Evolutionary conservation across 495 filamentous ascomycete species (phyloP).

Genomic region (Lentithecium fluviatile): DNA sequence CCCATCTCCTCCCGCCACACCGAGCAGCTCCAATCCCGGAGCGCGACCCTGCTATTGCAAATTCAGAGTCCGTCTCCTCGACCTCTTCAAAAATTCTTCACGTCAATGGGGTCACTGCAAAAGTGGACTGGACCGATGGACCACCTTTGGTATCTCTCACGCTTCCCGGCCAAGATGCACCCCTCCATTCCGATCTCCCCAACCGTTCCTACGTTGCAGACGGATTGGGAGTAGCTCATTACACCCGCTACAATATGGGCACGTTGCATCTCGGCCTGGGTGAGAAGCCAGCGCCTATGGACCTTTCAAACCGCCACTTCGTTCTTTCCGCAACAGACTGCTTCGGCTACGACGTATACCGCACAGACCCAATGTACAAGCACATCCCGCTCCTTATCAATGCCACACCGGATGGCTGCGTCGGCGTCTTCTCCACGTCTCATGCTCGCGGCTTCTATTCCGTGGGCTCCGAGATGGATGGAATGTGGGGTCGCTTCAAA

Average conservation of each 20-base stretch:
- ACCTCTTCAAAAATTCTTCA: conserved; percentile 43
- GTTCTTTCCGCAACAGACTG: conserved; percentile 65
- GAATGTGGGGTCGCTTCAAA: conserved; percentile 68
- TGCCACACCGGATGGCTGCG: conserved; percentile 57
- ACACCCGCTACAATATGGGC: conserved; percentile 56
- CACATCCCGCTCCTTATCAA: conserved; percentile 69
- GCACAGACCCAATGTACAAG: conserved; percentile 71
- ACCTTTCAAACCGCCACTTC: conserved; percentile 65
- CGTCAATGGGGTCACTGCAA: conserved; percentile 51
- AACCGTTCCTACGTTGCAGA: conserved; percentile 63
- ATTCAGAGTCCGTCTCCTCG: conserved; percentile 36
- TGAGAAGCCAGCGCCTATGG: conserved; percentile 69
- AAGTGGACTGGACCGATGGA: conserved; percentile 53
- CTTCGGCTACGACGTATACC: conserved; percentile 68
- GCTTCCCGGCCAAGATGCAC: conserved; percentile 49
- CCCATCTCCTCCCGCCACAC: conserved; percentile 59
- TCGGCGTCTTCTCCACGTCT: conserved; percentile 65
- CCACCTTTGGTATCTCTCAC: conserved; percentile 58
- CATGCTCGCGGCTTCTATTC: conserved; percentile 62
- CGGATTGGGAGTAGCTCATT: conserved; percentile 57
- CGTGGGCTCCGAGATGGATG: conserved; percentile 69
- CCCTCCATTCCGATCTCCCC: conserved; percentile 58
- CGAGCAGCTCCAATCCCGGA: conserved; percentile 55
- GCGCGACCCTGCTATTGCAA: conserved; percentile 36
- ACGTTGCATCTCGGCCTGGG: conserved; percentile 66